Evolutionary conservation across 148 eudicot species (phyloP), one percentile per base, ranked within the genome.

Genomic region (Polygonum maritimum): DNA sequence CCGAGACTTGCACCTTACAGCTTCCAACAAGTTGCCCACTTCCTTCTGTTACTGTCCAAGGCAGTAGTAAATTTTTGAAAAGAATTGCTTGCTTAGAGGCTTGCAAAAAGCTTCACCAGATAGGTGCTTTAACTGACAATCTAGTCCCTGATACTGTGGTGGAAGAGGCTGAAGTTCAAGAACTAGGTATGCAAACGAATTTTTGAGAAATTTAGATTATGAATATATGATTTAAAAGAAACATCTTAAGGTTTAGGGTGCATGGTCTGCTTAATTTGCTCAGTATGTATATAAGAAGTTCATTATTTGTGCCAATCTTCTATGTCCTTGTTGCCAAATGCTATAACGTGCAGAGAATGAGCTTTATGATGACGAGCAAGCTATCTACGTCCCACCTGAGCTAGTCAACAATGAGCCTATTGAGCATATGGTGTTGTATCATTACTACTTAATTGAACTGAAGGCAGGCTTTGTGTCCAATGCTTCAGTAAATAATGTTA

Each of bases 71-170:
- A 82, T 70, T 73, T 45, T 75, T 90, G 80, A 94, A 92, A 86
- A 87, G 88, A 79, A 79, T 86, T 41, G 97, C 89, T 9, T 92
- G 96, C 87, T 74, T 94, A 13, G 96, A 94, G 85, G 98, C 97
- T 40, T 94, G 98, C 78, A 88, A 87, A 79, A 71, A 76, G 65
- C 92, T 94, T 76, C 98, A 94, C 75, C 75, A 79, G 80, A 80
- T 78, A 35, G 92, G 96, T 79, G 92, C 98, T 76, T 81, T 94
- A 78, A 90, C 96, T 14, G 93, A 94, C 80, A 83, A 75, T 75
- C 91, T 94, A 72, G 93, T 92, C 40, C 98, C 98, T 3, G 98
- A 91, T 81, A 85, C 89, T 71, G 87, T 90, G 33, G 86, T 78
- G 76, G 71, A 67, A 67, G 89, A 86, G 84, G 76, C 79, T 36